Percentiles rank a stretch among this genome's conserved stretches.
Conservation (phyloP, 345 rosid genomes). For the Euphorbia tirucalli region DNA sequence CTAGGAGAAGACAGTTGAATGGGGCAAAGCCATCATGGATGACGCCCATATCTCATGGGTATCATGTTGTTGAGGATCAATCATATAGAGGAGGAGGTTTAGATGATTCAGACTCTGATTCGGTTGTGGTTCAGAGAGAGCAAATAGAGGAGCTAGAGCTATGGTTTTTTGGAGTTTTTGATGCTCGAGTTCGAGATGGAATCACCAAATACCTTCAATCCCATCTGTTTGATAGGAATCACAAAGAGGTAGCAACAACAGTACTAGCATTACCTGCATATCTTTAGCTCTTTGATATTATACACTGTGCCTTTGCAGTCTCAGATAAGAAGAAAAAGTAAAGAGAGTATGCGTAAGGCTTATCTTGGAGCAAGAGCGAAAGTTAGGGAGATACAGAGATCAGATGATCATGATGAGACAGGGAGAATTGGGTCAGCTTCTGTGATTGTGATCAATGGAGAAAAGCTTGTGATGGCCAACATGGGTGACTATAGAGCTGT, state of each 20-base stretch:
- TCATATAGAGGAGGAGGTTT: constrained; percentile 15
- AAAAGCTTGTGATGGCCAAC: constrained; percentile 56
- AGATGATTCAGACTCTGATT: constrained; percentile 29
- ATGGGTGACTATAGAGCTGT: constrained; percentile 60
- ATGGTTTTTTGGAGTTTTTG: constrained; percentile 67
- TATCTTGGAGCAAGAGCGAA: constrained; percentile 51
- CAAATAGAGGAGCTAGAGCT: constrained; percentile 53
- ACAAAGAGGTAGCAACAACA: constrained; percentile 36
- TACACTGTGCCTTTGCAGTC: constrained; percentile 31
- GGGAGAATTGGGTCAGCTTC: constrained; percentile 46
- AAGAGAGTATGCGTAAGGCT: constrained; percentile 57
- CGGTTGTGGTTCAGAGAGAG: constrained; percentile 58
- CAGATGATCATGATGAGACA: constrained; percentile 34
- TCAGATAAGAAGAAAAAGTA: constrained; percentile 44
- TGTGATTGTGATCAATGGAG: constrained; percentile 64
- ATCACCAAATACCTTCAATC: constrained; percentile 54
- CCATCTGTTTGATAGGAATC: constrained; percentile 49
- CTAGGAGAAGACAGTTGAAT: constrained; percentile 28
- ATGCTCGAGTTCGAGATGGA: constrained; percentile 45
- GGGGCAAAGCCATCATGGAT: constrained; percentile 53
- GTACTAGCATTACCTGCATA: neutral
- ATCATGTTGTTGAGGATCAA: constrained; percentile 44
- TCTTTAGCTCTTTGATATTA: neutral
- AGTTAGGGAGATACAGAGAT: constrained; percentile 32
- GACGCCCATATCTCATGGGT: constrained; percentile 63